Percentiles rank a stretch among this genome's conserved stretches.
Conservation (phyloP, 2,329 filamentous ascomycete species). For the Claviceps maximensis region DNA sequence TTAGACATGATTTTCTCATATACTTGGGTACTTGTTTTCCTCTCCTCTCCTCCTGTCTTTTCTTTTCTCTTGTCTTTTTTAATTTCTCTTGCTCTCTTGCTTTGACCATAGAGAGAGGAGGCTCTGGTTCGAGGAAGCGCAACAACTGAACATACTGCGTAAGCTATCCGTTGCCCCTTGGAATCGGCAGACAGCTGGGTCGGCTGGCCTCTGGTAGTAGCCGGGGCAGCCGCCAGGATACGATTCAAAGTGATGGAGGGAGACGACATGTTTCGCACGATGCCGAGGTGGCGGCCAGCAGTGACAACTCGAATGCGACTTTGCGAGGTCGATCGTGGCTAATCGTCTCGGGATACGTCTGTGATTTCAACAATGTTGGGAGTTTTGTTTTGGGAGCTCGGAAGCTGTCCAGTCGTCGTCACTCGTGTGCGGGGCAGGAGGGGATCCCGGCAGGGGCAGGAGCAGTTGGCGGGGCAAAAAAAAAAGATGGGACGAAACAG, state of each 20-base stretch:
- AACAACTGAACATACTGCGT: slow-evolving; percentile 62
- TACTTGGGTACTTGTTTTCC: neutral
- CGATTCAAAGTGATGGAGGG: slow-evolving; percentile 43
- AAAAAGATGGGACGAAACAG: too few relatives aligned
- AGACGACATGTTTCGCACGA: slow-evolving; percentile 18
- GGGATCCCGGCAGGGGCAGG: too few relatives aligned
- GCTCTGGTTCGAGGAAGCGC: neutral
- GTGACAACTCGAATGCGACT: too few relatives aligned
- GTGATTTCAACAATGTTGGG: too few relatives aligned
- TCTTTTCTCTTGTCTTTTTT: neutral
- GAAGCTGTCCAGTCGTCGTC: neutral
- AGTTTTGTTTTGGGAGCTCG: neutral
- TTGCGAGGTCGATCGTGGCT: too few relatives aligned
- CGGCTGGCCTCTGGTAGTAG: slow-evolving; percentile 71
- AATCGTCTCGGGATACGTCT: too few relatives aligned
- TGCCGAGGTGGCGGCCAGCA: neutral
- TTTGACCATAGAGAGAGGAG: too few relatives aligned
- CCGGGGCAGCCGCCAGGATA: slow-evolving; percentile 76
- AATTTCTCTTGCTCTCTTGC: neutral
- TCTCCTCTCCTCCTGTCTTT: neutral
- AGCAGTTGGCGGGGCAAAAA: neutral
- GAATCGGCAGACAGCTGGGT: slow-evolving; percentile 79
- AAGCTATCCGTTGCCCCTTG: slow-evolving; percentile 85
- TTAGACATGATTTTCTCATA: neutral
- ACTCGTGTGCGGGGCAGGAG: neutral